A percentile compares a stretch with the other conserved stretches of the same genome.
These are phyloP conservation scores for Hymenoscyphus fructigenus DNA, from an alignment of 2,329 filamentous ascomycete species.

Conservation along the genomic window DNA sequence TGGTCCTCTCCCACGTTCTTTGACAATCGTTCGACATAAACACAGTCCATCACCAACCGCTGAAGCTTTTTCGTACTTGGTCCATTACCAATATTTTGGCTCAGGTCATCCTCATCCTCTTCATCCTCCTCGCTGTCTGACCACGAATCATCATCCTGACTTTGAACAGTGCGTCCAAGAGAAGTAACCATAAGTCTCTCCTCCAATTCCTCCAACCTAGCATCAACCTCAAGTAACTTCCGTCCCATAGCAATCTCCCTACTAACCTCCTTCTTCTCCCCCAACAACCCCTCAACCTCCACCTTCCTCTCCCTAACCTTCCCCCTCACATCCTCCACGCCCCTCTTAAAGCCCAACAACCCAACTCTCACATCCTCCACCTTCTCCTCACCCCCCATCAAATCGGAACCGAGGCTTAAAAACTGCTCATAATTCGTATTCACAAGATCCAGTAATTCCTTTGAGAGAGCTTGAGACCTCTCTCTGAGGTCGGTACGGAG, in stretches of 20 bases:
- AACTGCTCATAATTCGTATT: slow-evolving; percentile 96
- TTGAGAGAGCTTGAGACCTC: slow-evolving; percentile 73
- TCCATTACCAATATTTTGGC: slow-evolving; percentile 34
- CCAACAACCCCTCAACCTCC: slow-evolving; percentile 62
- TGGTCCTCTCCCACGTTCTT: slow-evolving; percentile 54
- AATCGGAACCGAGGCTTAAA: slow-evolving; percentile 73
- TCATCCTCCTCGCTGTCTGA: slow-evolving; percentile 43
- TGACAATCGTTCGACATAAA: slow-evolving; percentile 52
- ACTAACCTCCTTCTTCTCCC: slow-evolving; percentile 66
- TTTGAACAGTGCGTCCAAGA: slow-evolving; percentile 30
- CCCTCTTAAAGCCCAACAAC: slow-evolving; percentile 78
- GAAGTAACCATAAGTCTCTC: slow-evolving; percentile 56
- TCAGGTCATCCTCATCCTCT: slow-evolving; percentile 37
- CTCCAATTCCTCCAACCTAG: slow-evolving; percentile 62
- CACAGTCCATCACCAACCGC: slow-evolving; percentile 57
- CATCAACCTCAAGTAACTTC: slow-evolving; percentile 66
- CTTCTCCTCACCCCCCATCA: slow-evolving; percentile 86
- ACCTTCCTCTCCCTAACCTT: slow-evolving; percentile 62
- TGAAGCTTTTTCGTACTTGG: slow-evolving; percentile 43
- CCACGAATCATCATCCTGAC: slow-evolving; percentile 31
- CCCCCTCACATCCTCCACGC: slow-evolving; percentile 71
- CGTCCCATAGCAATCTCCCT: slow-evolving; percentile 60
- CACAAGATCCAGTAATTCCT: slow-evolving; percentile 89
- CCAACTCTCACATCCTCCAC: slow-evolving; percentile 89
- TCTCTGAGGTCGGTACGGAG: slow-evolving; percentile 82